Evolutionary conservation across 192 early-diverging fungal genomes (phyloP).

Genomic region (Haplosporangium gracile): DNA sequence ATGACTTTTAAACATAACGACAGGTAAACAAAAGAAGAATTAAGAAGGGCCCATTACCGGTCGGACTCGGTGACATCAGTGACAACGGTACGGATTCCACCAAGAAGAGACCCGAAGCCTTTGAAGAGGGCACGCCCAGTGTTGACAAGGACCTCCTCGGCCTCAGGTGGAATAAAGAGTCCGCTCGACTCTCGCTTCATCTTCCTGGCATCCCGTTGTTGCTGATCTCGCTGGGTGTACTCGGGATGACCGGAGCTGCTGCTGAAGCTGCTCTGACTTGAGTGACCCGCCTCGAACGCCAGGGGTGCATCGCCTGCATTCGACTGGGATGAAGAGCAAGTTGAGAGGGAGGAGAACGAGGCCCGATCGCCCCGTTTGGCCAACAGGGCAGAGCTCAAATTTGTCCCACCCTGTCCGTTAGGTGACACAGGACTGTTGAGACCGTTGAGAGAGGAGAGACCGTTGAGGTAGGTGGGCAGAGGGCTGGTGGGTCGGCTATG

Average conservation of each 20-base stretch:
- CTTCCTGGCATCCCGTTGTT: slow-evolving; percentile 33
- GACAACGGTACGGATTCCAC: slow-evolving; percentile 49
- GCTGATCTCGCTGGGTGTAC: neutral
- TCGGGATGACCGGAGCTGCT: slow-evolving; percentile 43
- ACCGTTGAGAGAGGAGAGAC: slow-evolving; percentile 33
- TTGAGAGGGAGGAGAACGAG: slow-evolving; percentile 47
- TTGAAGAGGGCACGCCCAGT: slow-evolving; percentile 54
- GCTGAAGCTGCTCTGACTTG: slow-evolving; percentile 52
- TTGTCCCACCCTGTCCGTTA: neutral
- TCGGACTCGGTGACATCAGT: slow-evolving; percentile 51
- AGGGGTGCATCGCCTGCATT: slow-evolving; percentile 26
- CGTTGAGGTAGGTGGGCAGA: slow-evolving; percentile 31
- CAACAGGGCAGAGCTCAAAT: neutral
- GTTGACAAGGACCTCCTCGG: slow-evolving; percentile 50
- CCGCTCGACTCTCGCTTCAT: slow-evolving; percentile 38
- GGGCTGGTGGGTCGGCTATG: slow-evolving; percentile 44
- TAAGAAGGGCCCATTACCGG: slow-evolving; percentile 13
- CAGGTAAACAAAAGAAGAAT: neutral
- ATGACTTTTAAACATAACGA: neutral
- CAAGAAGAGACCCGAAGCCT: slow-evolving; percentile 43
- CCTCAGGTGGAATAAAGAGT: slow-evolving; percentile 48
- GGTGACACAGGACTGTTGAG: slow-evolving; percentile 31
- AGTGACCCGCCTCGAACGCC: slow-evolving; percentile 46
- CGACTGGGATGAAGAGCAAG: slow-evolving; percentile 41
- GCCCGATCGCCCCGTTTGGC: slow-evolving; percentile 33